Evolutionary conservation across 2,329 filamentous ascomycete species (phyloP).

Genomic region (Penicillium hesseltinei): DNA sequence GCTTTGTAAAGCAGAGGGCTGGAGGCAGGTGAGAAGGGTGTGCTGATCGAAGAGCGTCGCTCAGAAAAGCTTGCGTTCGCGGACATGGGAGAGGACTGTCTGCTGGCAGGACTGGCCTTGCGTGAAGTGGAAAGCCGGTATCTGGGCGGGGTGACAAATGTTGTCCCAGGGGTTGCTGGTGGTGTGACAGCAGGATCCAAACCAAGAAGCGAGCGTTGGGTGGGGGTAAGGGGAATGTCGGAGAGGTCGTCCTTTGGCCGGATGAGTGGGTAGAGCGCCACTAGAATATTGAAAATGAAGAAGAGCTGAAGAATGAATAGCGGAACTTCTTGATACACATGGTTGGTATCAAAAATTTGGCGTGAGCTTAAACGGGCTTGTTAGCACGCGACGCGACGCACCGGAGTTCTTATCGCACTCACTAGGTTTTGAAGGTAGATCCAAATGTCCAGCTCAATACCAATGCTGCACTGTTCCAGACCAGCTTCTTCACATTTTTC

Average conservation of each 20-base stretch:
- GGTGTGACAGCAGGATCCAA: conserved; percentile 67
- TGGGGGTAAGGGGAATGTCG: conserved; percentile 89
- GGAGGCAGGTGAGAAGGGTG: conserved; percentile 54
- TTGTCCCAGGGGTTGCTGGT: conserved; percentile 64
- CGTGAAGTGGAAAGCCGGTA: conserved; percentile 71
- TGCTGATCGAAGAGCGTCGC: conserved; percentile 40
- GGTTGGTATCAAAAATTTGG: conserved; percentile 34
- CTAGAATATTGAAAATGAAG: conserved; percentile 66
- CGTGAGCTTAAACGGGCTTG: conserved; percentile 20
- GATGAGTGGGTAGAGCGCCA: conserved; percentile 71
- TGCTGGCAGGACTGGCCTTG: conserved; percentile 41
- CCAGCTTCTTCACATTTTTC: conserved; percentile 68
- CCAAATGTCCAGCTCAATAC: conserved; percentile 49
- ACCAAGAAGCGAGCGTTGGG: conserved; percentile 80
- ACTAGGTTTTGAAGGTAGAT: conserved; percentile 40
- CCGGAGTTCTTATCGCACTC: conserved; percentile 17
- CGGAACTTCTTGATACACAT: conserved; percentile 45
- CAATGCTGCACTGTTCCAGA: conserved; percentile 64
- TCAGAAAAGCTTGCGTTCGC: conserved; percentile 36
- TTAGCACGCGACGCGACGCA: conserved; percentile 12
- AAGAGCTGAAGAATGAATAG: conserved; percentile 60
- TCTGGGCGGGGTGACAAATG: conserved; percentile 80
- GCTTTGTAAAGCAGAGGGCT: conserved; percentile 69
- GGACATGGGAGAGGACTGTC: conserved; percentile 39
- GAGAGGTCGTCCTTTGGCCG: conserved; percentile 71